A percentile compares a stretch with the other conserved stretches of the same genome.
Evolutionary conservation across 2,329 filamentous ascomycete species (phyloP).

Genomic region (Eurotiales sp.): DNA sequence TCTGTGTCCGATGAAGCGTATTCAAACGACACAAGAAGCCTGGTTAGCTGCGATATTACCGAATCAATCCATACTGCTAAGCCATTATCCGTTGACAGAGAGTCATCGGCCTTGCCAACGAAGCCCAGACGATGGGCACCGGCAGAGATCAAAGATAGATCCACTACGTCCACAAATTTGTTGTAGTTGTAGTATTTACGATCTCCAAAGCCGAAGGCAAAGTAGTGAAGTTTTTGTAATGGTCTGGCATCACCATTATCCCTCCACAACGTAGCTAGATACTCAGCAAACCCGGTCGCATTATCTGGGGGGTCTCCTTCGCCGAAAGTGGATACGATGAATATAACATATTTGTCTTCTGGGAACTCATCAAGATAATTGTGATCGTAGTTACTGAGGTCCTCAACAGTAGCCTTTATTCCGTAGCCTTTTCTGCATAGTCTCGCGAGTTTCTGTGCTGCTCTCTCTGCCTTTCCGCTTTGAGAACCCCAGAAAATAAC

Average conservation of each 20-base stretch:
- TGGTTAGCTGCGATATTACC: neutral
- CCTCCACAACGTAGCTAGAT: neutral
- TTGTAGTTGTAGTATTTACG: conserved; percentile 40
- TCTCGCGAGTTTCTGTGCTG: neutral
- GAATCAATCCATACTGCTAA: neutral
- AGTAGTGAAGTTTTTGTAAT: conserved; percentile 21
- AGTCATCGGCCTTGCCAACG: neutral
- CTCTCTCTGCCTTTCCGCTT: neutral
- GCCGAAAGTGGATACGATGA: conserved; percentile 39
- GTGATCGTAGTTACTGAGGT: neutral
- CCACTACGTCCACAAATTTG: conserved; percentile 30
- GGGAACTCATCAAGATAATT: neutral
- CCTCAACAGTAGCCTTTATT: neutral
- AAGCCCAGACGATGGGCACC: neutral
- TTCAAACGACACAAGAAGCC: neutral
- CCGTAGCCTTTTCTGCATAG: neutral
- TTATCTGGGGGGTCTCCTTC: conserved; percentile 44
- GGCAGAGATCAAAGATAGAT: conserved; percentile 11
- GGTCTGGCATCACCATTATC: neutral
- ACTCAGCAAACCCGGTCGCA: conserved; percentile 23
- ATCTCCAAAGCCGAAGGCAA: conserved; percentile 39
- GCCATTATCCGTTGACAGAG: neutral
- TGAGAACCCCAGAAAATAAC: conserved; percentile 4
- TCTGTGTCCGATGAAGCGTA: neutral
- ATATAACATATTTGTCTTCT: conserved; percentile 13